These are phyloP conservation scores for Malassezia psittaci DNA, from an alignment of 1,284 basidiomycete species.

Conservation along the genomic window DNA sequence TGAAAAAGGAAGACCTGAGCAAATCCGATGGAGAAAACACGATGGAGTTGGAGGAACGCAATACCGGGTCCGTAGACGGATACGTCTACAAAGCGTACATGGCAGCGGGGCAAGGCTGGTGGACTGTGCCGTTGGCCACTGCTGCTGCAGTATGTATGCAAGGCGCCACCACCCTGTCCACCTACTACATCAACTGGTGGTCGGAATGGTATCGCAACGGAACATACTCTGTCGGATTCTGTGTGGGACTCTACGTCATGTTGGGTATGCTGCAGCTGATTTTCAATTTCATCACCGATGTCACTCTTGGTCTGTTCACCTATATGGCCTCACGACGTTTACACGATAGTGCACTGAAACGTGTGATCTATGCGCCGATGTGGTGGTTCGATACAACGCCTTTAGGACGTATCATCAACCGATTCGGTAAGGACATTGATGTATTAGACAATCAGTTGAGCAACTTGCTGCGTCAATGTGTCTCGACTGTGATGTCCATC, in stretches of 20 bases:
- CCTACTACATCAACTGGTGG: constrained; percentile 50
- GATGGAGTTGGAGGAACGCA: constrained; percentile 42
- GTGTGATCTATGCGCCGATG: constrained; percentile 59
- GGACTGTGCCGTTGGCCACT: constrained; percentile 57
- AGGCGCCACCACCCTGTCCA: constrained; percentile 51
- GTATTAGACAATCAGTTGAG: constrained; percentile 66
- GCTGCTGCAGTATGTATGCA: constrained; percentile 59
- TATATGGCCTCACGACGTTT: constrained; percentile 60
- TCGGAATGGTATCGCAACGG: constrained; percentile 51
- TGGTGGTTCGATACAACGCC: constrained; percentile 76
- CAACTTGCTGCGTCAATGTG: constrained; percentile 43
- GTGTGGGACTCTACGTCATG: constrained; percentile 63
- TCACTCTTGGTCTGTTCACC: constrained; percentile 56
- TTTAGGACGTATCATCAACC: constrained; percentile 72
- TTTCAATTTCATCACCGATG: constrained; percentile 58
- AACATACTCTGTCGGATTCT: constrained; percentile 52
- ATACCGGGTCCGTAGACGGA: constrained; percentile 40
- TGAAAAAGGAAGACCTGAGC: constrained; percentile 1
- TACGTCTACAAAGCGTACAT: constrained; percentile 62
- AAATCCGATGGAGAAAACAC: constrained; percentile 14
- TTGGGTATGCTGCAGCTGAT: constrained; percentile 57
- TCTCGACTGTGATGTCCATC: constrained; percentile 48
- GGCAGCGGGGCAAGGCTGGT: constrained; percentile 56
- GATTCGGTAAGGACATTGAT: constrained; percentile 64
- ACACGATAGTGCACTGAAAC: constrained; percentile 55